These are phyloP conservation scores for Cyclanthera cordifolia DNA, from an alignment of 306 rosid species.

Conservation along the genomic window DNA sequence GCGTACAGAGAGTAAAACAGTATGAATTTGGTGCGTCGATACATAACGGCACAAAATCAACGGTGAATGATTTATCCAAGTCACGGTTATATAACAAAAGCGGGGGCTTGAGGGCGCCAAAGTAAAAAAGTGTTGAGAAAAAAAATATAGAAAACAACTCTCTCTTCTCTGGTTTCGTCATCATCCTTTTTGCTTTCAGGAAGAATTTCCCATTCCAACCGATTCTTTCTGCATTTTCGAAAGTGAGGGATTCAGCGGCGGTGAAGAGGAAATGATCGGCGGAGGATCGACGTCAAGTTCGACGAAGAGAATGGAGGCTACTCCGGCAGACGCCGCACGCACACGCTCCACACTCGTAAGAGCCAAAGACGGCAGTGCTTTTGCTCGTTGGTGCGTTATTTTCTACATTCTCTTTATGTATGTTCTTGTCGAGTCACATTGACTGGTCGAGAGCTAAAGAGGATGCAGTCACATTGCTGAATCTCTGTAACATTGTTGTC, in stretches of 20 bases:
- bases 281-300: conserved; percentile 26
- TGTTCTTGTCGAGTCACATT: background rate
- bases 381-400: conserved; percentile 50
- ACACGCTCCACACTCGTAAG: conserved; percentile 38
- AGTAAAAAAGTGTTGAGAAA: background rate
- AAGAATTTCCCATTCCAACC: background rate
- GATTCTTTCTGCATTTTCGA: background rate
- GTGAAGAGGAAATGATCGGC: conserved; percentile 23
- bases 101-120: conserved; percentile 14
- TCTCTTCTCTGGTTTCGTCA: background rate
- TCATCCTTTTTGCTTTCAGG: background rate
- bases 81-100: background rate
- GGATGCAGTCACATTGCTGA: background rate
- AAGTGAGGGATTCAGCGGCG: background rate
- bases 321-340: conserved; percentile 26
- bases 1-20: background rate
- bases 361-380: conserved; percentile 77
- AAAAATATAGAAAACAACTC: too few relatives aligned
- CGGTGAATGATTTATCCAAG: background rate
- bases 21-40: conserved; percentile 8
- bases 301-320: conserved; percentile 68
- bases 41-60: background rate
- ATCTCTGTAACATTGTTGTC: background rate
- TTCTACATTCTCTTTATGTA: too few relatives aligned
- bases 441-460: background rate